A percentile compares a stretch with the other conserved stretches of the same genome.
phyloP scores from a whole-genome alignment of 2,329 filamentous ascomycete species.

The Talaromyces sp. region DNA sequence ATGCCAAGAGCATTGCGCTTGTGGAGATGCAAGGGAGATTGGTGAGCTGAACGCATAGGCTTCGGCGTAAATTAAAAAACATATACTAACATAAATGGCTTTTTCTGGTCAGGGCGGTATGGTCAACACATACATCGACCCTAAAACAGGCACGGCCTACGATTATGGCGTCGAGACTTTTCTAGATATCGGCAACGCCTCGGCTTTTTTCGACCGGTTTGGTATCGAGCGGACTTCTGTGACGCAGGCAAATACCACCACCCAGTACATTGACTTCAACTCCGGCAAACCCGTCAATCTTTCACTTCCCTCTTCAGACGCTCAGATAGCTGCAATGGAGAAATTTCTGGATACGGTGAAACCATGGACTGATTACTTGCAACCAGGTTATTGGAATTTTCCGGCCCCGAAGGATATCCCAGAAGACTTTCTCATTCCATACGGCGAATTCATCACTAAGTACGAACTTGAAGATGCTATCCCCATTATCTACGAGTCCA shows the following conservation, averaged over 20 bases:
- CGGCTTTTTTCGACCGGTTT: constrained; percentile 23
- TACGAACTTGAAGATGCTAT: constrained; percentile 42
- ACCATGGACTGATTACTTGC: constrained; percentile 5
- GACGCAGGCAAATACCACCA: constrained; percentile 14
- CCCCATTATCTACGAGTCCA: constrained; percentile 36
- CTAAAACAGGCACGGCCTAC: constrained; percentile 21
- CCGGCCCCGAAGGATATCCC: constrained; percentile 35
- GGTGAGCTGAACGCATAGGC: neutral
- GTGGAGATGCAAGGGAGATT: constrained; percentile 31
- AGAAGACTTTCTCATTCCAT: constrained; percentile 44
- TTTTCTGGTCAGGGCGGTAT: constrained; percentile 23
- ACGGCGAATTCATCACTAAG: constrained; percentile 45
- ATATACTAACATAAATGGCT: neutral
- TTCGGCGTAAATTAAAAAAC: neutral
- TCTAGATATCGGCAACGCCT: constrained; percentile 26
- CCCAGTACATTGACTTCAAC: constrained; percentile 25
- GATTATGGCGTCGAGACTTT: constrained; percentile 31
- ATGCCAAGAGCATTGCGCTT: constrained; percentile 26
- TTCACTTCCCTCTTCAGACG: constrained; percentile 4
- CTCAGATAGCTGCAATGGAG: neutral
- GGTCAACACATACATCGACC: constrained; percentile 25
- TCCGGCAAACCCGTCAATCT: constrained; percentile 13
- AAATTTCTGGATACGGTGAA: constrained; percentile 3
- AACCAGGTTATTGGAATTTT: constrained; percentile 29
- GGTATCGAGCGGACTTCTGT: constrained; percentile 18